Base-by-base conservation (phyloP, 768 basidiomycete species). In the Xerocomellus amylosporus region DNA sequence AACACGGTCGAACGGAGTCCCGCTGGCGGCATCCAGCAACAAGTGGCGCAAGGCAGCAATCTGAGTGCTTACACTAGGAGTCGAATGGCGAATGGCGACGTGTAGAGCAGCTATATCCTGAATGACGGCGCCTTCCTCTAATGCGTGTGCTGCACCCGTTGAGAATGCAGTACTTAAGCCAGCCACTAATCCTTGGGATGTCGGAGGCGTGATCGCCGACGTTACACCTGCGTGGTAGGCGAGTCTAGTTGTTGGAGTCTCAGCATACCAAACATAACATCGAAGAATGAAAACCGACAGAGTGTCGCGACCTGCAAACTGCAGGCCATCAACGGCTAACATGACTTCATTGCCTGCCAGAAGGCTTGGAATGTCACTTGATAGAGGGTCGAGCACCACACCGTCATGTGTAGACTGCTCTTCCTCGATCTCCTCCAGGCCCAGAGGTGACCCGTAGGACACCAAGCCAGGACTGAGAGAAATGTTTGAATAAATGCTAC, bases 61-160 rank as follows among this genome's bases (percentile, higher is more conserved):
- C 60, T 93, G 84, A n/a, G 86, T 88, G 70, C 92, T 92, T 30
- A 92, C 77, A 55, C 89, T 88, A 0, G 77, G 49, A 4, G 59
- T 50, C 20, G 73, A 72, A 62, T 83, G 82, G 6, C 75, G 68
- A 41, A 93, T 66, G 14, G 73, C 61, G 58, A 94, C 70, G 55
- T 90, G 87, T 6, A 91, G 64, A 5, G 86, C 86, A 0, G 77
- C 76, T 9, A 79, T 71, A 6, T 84, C 79, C 66, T 87, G 80
- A 36, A 87, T 63, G 52, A 92, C 70, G 12, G 87, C 86, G 19
- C 79, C 79, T 4, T 75, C 62, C 20, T 78, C 77, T 20, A 90
- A 76, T 53, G 78, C 78, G 50, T 87, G 81, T 26, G 73, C 68
- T 6, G 79, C 77, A 19, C 81, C 78, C 10, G 82, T 79, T 26